Percentiles rank a stretch among this genome's conserved stretches.
Conservation (phyloP, 768 basidiomycete species). For the Boletus sensibilis region DNA sequence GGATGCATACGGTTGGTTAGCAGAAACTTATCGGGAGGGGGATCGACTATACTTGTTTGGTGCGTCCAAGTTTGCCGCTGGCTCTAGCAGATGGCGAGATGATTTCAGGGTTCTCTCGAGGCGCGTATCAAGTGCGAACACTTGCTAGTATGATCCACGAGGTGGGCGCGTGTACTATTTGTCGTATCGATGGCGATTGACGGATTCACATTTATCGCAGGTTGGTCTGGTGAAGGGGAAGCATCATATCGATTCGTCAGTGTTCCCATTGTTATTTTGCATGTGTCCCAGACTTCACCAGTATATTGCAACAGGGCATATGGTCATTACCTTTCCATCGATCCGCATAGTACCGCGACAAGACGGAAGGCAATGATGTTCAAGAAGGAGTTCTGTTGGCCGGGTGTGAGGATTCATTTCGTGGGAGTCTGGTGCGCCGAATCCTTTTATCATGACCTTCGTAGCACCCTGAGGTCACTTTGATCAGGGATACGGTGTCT, state of each 20-base stretch:
- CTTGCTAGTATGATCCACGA: conserved; percentile 39
- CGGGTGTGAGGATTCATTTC: conserved; percentile 32
- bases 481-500: conserved; percentile 14
- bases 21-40: neutral
- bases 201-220: neutral
- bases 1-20: conserved; percentile 7
- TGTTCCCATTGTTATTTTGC: neutral
- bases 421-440: conserved; percentile 34
- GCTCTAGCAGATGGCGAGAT: neutral
- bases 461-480: neutral
- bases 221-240: neutral
- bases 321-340: conserved; percentile 17
- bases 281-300: neutral
- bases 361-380: conserved; percentile 16
- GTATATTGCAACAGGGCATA: neutral
- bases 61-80: conserved; percentile 1
- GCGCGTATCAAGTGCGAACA: conserved; percentile 40
- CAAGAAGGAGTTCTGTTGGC: conserved; percentile 29
- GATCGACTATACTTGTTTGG: conserved; percentile 39
- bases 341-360: conserved; percentile 19
- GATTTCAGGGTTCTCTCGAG: conserved; percentile 40
- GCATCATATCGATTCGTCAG: neutral
- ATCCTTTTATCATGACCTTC: neutral
- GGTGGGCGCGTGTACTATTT: conserved; percentile 20
- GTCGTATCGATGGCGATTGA: neutral